Conservation (phyloP, 2,329 filamentous ascomycete genomes). For the Aspergillus sp. region DNA sequence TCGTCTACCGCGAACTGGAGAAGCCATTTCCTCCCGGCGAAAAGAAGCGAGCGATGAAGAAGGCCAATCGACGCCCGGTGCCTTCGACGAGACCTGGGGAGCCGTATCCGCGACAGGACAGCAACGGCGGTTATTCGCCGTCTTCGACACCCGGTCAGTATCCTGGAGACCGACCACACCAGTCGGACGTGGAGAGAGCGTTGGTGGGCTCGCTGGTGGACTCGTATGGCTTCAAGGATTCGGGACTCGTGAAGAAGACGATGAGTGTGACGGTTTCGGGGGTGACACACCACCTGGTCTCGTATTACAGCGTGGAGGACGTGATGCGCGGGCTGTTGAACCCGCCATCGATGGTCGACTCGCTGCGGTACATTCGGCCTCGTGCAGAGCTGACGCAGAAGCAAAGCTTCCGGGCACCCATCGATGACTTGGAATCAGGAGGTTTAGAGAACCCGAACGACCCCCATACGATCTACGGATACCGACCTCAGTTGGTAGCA, state of each 20-base stretch:
- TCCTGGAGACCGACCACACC: slow-evolving; percentile 39
- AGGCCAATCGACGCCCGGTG: slow-evolving; percentile 54
- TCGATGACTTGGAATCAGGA: slow-evolving; percentile 61
- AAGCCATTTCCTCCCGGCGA: slow-evolving; percentile 77
- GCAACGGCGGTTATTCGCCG: slow-evolving; percentile 45
- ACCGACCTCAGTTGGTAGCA: slow-evolving; percentile 41
- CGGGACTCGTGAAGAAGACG: slow-evolving; percentile 87
- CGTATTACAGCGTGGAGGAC: slow-evolving; percentile 83
- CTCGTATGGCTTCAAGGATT: slow-evolving; percentile 81
- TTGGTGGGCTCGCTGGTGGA: slow-evolving; percentile 84
- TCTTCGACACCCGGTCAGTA: slow-evolving; percentile 38
- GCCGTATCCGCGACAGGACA: slow-evolving; percentile 52
- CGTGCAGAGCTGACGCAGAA: slow-evolving; percentile 61
- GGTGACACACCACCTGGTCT: slow-evolving; percentile 80
- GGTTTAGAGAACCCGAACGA: slow-evolving; percentile 43
- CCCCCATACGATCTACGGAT: slow-evolving; percentile 44
- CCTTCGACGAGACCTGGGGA: slow-evolving; percentile 53
- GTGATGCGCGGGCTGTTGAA: slow-evolving; percentile 64
- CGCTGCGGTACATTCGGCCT: slow-evolving; percentile 55
- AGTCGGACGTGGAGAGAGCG: slow-evolving; percentile 55
- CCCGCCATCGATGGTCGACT: slow-evolving; percentile 59
- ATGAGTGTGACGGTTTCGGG: slow-evolving; percentile 77
- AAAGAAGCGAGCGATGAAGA: slow-evolving; percentile 81
- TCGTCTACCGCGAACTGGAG: slow-evolving; percentile 81
- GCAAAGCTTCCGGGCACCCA: slow-evolving; percentile 67